Evolutionary conservation across 768 basidiomycete species (phyloP).

Genomic region (Tylopilus intermedius): DNA sequence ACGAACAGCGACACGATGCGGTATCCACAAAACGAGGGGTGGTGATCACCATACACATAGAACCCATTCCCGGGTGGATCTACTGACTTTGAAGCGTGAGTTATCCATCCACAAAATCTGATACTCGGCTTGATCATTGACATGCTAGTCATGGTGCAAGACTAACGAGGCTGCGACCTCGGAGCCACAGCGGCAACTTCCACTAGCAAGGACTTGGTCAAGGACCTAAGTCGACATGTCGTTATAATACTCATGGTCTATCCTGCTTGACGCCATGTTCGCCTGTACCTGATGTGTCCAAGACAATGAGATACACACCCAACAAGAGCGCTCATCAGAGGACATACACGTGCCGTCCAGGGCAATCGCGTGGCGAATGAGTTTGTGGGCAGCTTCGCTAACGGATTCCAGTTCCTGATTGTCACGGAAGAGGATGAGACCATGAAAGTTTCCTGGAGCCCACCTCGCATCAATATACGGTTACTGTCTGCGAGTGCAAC

Average conservation of each 20-base stretch:
- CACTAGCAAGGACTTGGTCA: too few relatives aligned
- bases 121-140: too few relatives aligned
- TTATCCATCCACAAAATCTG: too few relatives aligned
- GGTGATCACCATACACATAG: too few relatives aligned
- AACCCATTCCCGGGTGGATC: too few relatives aligned
- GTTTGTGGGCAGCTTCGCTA: constrained; percentile 59
- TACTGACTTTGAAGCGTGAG: too few relatives aligned
- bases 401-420: constrained; percentile 54
- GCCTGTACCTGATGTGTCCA: constrained; percentile 53
- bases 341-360: constrained; percentile 73
- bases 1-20: too few relatives aligned
- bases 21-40: too few relatives aligned
- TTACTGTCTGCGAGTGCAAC: constrained; percentile 25
- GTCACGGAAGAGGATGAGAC: constrained; percentile 52
- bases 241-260: neutral
- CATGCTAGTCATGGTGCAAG: too few relatives aligned
- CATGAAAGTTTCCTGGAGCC: constrained; percentile 41
- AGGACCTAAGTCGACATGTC: neutral
- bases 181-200: too few relatives aligned
- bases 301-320: neutral
- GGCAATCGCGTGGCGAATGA: constrained; percentile 65
- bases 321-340: neutral
- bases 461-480: neutral
- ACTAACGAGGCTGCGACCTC: too few relatives aligned
- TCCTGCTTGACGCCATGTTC: constrained; percentile 65